These are phyloP conservation scores for Entomophthora muscae DNA, from an alignment of 371 early-diverging fungal species.

Conservation along the genomic window DNA sequence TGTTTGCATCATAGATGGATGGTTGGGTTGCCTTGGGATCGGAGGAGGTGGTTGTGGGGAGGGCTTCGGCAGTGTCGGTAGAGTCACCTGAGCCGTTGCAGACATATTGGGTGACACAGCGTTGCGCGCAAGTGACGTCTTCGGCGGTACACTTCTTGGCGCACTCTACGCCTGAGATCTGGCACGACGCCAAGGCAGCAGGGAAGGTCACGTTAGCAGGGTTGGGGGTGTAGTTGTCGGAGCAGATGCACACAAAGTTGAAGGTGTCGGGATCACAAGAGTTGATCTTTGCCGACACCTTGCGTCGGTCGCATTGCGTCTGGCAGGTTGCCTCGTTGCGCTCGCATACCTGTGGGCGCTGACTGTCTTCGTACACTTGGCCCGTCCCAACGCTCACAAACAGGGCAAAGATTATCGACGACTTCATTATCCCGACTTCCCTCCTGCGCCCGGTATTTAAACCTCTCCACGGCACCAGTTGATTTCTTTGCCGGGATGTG, in stretches of 20 bases:
- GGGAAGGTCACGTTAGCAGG: conserved; percentile 3
- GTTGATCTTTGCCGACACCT: background rate
- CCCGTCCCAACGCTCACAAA: background rate
- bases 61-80: background rate
- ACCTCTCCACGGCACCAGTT: no score
- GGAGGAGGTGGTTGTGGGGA: background rate
- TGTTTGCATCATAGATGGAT: background rate
- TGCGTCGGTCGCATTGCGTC: background rate
- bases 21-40: background rate
- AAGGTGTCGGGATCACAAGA: background rate
- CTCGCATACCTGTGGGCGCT: conserved; percentile 2
- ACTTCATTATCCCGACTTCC: no score
- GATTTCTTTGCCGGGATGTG: no score
- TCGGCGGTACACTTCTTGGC: background rate
- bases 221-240: background rate
- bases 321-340: background rate
- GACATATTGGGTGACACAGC: conserved; percentile 1
- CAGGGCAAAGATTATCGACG: background rate
- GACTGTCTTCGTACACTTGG: conserved; percentile 6
- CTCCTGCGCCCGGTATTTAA: no score
- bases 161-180: background rate
- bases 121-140: background rate
- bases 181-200: conserved; percentile 3
- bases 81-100: background rate
- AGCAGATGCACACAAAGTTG: background rate